Evolutionary conservation across 2,329 filamentous ascomycete species (phyloP).

Genomic region (Sporothrix humicola): DNA sequence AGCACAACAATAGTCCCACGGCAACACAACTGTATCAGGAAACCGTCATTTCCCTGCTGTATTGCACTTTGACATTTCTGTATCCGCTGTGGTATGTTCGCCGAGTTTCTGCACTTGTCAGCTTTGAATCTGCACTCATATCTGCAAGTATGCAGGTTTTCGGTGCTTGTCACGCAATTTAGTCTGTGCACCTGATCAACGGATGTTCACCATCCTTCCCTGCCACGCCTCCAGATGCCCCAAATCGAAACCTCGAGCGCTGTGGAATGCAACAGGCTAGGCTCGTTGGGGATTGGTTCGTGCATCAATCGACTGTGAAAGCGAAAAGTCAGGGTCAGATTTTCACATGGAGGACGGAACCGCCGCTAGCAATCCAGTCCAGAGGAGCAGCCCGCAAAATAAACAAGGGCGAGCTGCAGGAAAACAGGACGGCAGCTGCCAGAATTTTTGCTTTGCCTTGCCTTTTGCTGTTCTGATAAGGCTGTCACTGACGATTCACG

Average conservation of each 20-base stretch:
- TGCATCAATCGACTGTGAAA: background rate
- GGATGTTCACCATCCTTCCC: background rate
- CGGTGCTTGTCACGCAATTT: constrained; percentile 7
- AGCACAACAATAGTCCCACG: constrained; percentile 6
- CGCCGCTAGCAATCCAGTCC: background rate
- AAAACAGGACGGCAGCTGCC: background rate
- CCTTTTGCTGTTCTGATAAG: constrained; percentile 14
- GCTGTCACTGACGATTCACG: background rate
- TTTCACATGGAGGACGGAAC: background rate
- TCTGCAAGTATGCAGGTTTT: constrained; percentile 7
- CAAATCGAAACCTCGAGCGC: background rate
- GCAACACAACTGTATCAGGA: background rate
- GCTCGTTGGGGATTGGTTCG: background rate
- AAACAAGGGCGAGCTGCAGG: background rate
- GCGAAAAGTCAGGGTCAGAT: background rate
- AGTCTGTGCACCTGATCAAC: constrained; percentile 2
- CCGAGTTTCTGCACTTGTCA: background rate
- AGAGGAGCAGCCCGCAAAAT: constrained; percentile 11
- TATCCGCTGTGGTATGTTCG: no score
- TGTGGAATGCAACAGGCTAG: background rate
- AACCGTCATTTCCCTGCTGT: background rate
- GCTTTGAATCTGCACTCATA: background rate
- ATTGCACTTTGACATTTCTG: background rate
- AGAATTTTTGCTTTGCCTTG: background rate
- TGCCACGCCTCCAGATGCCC: background rate